Evolutionary conservation across 352 stramenopile genomes (phyloP).

Genomic region (Globisporangium recalcitrans): DNA sequence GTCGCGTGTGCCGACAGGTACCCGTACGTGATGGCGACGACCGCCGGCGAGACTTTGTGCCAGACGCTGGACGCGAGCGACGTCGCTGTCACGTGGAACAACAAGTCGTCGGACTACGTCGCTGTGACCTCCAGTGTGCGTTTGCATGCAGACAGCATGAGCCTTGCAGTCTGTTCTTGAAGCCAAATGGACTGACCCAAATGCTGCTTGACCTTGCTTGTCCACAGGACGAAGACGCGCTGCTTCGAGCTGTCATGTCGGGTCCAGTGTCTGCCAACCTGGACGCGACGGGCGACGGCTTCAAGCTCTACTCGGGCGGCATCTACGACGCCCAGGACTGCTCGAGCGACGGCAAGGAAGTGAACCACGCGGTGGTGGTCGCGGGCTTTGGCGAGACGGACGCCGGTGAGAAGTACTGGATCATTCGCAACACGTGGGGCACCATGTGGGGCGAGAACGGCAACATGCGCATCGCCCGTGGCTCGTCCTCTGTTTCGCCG

Average conservation of each 20-base stretch:
- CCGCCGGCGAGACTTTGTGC: constrained; percentile 35
- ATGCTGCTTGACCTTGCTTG: background rate
- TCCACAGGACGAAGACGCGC: constrained; percentile 39
- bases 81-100: constrained; percentile 49
- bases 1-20: constrained; percentile 62
- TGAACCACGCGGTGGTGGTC: constrained; percentile 87
- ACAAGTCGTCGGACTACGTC: constrained; percentile 46
- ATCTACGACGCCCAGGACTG: constrained; percentile 85
- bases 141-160: background rate
- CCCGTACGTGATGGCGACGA: constrained; percentile 79
- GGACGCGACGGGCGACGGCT: constrained; percentile 65
- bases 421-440: constrained; percentile 88
- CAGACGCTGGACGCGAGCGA: constrained; percentile 19
- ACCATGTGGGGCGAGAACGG: constrained; percentile 85
- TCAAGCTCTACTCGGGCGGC: constrained; percentile 77
- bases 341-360: constrained; percentile 57
- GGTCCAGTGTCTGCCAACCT: constrained; percentile 79
- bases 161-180: background rate
- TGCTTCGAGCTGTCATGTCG: constrained; percentile 54
- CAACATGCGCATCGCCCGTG: constrained; percentile 73
- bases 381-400: constrained; percentile 80
- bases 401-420: constrained; percentile 77
- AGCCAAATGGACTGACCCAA: background rate
- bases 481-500: constrained; percentile 9
- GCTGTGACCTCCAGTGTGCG: constrained; percentile 29